These are phyloP conservation scores for Henckelia pumila DNA, from an alignment of 257 asterid genomes.

Conservation along the genomic window DNA sequence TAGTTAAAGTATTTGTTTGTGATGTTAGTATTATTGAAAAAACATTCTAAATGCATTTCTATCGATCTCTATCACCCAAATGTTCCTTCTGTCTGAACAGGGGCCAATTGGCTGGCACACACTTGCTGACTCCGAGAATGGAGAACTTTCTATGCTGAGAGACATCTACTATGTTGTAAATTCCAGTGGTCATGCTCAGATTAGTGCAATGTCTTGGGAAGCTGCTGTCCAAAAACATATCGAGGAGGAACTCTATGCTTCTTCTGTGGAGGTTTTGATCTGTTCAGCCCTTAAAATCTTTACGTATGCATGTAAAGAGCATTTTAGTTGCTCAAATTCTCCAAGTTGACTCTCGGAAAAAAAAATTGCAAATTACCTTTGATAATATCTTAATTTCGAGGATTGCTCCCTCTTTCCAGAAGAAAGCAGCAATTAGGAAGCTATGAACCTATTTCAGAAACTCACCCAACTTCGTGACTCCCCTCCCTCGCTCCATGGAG, in stretches of 20 bases:
- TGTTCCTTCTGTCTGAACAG: slow-evolving; percentile 44
- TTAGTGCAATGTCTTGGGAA: slow-evolving; percentile 92
- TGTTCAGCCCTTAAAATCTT: slow-evolving; percentile 6
- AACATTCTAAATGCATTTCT: slow-evolving; percentile 10
- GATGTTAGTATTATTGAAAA: slow-evolving; percentile 12
- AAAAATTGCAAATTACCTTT: neutral
- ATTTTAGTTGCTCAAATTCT: slow-evolving; percentile 16
- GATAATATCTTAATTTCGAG: slow-evolving; percentile 21
- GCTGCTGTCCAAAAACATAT: slow-evolving; percentile 84
- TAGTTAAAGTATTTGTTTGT: slow-evolving; percentile 7
- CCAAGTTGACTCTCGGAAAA: slow-evolving; percentile 7
- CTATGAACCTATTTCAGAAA: slow-evolving; percentile 8
- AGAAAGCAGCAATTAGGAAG: slow-evolving; percentile 19
- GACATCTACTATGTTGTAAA: slow-evolving; percentile 60
- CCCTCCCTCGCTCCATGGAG: slow-evolving; percentile 10
- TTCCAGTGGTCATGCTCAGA: slow-evolving; percentile 66
- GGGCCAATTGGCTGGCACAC: slow-evolving; percentile 96
- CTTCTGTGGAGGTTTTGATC: slow-evolving; percentile 71
- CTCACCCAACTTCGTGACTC: slow-evolving; percentile 18
- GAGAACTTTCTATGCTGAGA: slow-evolving; percentile 60
- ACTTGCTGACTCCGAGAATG: slow-evolving; percentile 58
- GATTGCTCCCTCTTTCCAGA: slow-evolving; percentile 13
- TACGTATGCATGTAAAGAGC: slow-evolving; percentile 23
- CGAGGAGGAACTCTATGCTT: slow-evolving; percentile 82
- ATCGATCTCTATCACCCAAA: slow-evolving; percentile 23